Conservation (phyloP, 495 filamentous ascomycete species). For the Astrothelium macrocarpum region DNA sequence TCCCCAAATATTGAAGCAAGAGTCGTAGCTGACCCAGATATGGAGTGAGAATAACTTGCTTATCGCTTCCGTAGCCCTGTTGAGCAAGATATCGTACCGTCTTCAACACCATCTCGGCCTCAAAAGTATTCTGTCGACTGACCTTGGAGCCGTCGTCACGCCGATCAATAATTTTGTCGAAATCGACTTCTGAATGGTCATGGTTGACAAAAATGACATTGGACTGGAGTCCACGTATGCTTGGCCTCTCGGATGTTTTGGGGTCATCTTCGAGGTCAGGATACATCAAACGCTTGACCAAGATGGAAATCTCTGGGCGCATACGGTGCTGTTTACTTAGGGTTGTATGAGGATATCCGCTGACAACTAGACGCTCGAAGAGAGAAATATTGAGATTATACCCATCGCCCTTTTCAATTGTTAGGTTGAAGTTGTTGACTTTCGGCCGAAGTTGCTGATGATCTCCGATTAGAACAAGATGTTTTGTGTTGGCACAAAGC, state of each 20-base stretch:
- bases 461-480: slow-evolving; percentile 67
- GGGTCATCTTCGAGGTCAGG: slow-evolving; percentile 51
- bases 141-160: slow-evolving; percentile 39
- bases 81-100: slow-evolving; percentile 63
- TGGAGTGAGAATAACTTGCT: slow-evolving; percentile 60
- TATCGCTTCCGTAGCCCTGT: slow-evolving; percentile 60
- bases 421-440: slow-evolving; percentile 53
- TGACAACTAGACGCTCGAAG: slow-evolving; percentile 58
- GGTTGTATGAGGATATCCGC: slow-evolving; percentile 45
- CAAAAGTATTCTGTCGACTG: slow-evolving; percentile 57
- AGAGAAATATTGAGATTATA: slow-evolving; percentile 63
- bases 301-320: slow-evolving; percentile 56
- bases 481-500: slow-evolving; percentile 48
- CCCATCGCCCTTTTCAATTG: slow-evolving; percentile 55
- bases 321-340: slow-evolving; percentile 60
- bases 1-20: slow-evolving; percentile 43
- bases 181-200: slow-evolving; percentile 40
- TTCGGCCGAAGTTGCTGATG: slow-evolving; percentile 70
- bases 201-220: slow-evolving; percentile 62
- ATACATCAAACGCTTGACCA: slow-evolving; percentile 54
- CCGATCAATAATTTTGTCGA: slow-evolving; percentile 38
- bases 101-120: slow-evolving; percentile 57
- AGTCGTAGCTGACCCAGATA: slow-evolving; percentile 52
- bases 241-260: slow-evolving; percentile 41
- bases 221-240: slow-evolving; percentile 49